Conservation (phyloP, 2,329 filamentous ascomycete species). For the Fusarium burgessii region DNA sequence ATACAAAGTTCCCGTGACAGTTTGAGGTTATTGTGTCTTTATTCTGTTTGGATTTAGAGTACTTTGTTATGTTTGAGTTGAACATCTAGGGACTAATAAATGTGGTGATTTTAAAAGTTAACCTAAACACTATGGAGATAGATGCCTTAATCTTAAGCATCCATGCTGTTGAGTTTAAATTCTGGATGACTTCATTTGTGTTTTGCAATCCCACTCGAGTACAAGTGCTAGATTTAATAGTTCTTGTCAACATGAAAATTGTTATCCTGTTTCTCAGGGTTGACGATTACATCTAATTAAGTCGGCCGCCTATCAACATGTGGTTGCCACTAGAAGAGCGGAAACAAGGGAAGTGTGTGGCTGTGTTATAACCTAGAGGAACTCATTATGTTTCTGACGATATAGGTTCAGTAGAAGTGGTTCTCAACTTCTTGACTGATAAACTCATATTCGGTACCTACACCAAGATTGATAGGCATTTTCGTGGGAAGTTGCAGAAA, state of each 20-base stretch:
- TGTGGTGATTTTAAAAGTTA: not conserved
- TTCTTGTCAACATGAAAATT: not conserved
- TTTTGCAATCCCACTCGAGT: not conserved
- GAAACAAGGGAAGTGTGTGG: constrained; percentile 29
- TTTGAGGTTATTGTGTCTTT: not conserved
- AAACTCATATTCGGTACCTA: not conserved
- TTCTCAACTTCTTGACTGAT: not conserved
- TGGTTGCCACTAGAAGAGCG: constrained; percentile 17
- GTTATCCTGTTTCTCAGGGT: not conserved
- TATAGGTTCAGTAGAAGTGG: not conserved
- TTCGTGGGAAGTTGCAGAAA: not conserved
- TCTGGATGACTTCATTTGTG: too few species aligned
- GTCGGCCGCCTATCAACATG: constrained; percentile 19
- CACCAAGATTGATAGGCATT: not conserved
- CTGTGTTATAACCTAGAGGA: constrained; percentile 17
- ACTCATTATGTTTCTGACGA: not conserved
- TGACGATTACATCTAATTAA: not conserved
- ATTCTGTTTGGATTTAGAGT: not conserved
- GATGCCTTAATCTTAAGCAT: not conserved
- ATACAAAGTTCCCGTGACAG: not conserved
- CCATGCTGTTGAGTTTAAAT: not conserved
- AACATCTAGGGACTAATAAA: not conserved
- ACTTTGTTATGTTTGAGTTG: not conserved
- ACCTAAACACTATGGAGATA: not conserved
- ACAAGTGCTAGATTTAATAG: not conserved